These are phyloP conservation scores for Juglanconis oblonga DNA, from an alignment of 2,329 filamentous ascomycete species.

Conservation along the genomic window DNA sequence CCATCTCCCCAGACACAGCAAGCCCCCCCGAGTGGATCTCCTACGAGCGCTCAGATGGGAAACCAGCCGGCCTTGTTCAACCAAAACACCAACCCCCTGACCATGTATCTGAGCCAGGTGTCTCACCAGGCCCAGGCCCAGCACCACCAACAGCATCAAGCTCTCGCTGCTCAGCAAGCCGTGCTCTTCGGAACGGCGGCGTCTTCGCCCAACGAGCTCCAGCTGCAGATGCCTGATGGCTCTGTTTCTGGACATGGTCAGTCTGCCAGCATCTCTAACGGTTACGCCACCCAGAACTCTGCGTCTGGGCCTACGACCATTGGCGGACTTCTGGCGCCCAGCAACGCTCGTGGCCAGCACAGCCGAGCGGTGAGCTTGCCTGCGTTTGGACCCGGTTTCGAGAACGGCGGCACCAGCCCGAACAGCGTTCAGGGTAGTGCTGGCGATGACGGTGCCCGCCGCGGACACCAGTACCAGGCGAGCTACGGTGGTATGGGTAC, in stretches of 20 bases:
- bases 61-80: constrained; percentile 74
- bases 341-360: constrained; percentile 58
- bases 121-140: constrained; percentile 70
- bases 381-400: constrained; percentile 61
- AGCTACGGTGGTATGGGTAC: constrained; percentile 59
- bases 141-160: constrained; percentile 65
- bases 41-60: constrained; percentile 54
- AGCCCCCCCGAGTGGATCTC: constrained; percentile 56
- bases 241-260: constrained; percentile 61
- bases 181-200: constrained; percentile 75
- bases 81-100: constrained; percentile 81
- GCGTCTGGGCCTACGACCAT: constrained; percentile 64
- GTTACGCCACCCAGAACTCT: constrained; percentile 53
- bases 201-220: constrained; percentile 55
- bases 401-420: constrained; percentile 55
- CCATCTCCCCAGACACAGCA: constrained; percentile 58
- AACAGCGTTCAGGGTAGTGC: constrained; percentile 44
- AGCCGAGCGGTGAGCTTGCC: constrained; percentile 89
- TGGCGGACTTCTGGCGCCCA: constrained; percentile 73
- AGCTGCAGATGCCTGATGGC: constrained; percentile 59
- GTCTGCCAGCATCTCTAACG: constrained; percentile 64
- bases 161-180: constrained; percentile 72
- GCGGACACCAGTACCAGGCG: constrained; percentile 65
- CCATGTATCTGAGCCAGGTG: constrained; percentile 87
- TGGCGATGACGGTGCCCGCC: constrained; percentile 49